Evolutionary conservation across 805 yeast species (phyloP).

Genomic region (Candida krabiensis): DNA sequence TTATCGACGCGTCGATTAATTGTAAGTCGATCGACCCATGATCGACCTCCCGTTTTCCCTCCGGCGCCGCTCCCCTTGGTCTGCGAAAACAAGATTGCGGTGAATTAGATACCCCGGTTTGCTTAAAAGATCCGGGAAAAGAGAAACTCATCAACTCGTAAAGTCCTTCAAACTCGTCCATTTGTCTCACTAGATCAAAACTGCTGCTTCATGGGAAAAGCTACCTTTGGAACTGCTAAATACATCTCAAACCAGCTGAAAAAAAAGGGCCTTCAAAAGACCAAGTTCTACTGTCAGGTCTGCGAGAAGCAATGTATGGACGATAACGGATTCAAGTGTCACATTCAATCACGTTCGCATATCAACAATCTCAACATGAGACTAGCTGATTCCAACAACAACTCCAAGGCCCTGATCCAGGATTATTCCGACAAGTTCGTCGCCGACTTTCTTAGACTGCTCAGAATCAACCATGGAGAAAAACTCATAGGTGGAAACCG

Average conservation of each 20-base stretch:
- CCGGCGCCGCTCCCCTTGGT: too few relatives aligned
- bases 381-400: conserved; percentile 43
- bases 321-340: conserved; percentile 92
- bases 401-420: conserved; percentile 38
- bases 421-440: conserved; percentile 62
- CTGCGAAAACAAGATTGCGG: too few relatives aligned
- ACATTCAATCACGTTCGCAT: conserved; percentile 81
- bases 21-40: too few relatives aligned
- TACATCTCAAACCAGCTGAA: conserved; percentile 74
- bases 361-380: conserved; percentile 49
- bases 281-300: conserved; percentile 85
- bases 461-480: conserved; percentile 76
- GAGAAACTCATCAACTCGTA: too few relatives aligned
- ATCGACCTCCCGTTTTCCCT: too few relatives aligned
- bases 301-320: conserved; percentile 95
- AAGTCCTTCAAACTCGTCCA: too few relatives aligned
- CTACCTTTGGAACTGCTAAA: conserved; percentile 68
- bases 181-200: too few relatives aligned
- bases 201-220: conserved; percentile 54
- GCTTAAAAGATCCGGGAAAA: too few relatives aligned
- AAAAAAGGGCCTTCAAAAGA: conserved; percentile 80
- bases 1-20: too few relatives aligned
- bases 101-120: too few relatives aligned
- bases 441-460: conserved; percentile 58
- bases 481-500: conserved; percentile 76